These are phyloP conservation scores for Fusarium ambrosium DNA, from an alignment of 2,329 filamentous ascomycete species.

Conservation along the genomic window DNA sequence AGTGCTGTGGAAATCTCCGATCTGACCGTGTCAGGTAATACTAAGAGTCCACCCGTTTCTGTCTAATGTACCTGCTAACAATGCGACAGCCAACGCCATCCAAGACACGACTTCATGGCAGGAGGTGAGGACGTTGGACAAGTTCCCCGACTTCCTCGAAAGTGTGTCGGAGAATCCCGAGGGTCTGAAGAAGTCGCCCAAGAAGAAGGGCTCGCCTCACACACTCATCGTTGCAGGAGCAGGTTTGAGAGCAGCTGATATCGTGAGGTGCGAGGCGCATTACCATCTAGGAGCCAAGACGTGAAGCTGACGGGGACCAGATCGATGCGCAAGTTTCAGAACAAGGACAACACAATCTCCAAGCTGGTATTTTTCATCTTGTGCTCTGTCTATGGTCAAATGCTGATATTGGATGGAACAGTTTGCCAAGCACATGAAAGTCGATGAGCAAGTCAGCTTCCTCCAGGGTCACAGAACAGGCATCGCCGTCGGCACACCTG, in stretches of 20 bases:
- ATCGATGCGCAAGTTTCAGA: conserved; percentile 82
- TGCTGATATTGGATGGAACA: conserved; percentile 42
- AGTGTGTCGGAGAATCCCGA: conserved; percentile 69
- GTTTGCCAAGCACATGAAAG: conserved; percentile 98
- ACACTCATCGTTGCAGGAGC: conserved; percentile 90
- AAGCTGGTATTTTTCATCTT: conserved; percentile 72
- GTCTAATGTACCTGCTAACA: conserved; percentile 2
- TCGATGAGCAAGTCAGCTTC: conserved; percentile 85
- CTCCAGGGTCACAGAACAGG: conserved; percentile 79
- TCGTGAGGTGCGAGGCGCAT: conserved; percentile 71
- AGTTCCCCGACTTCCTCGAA: conserved; percentile 85
- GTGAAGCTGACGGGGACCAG: conserved; percentile 56
- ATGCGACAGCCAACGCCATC: conserved; percentile 75
- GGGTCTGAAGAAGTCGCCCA: conserved; percentile 73
- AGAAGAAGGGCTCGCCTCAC: conserved; percentile 81
- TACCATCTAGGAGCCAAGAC: neutral
- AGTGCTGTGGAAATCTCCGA: conserved; percentile 89
- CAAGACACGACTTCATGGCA: conserved; percentile 83
- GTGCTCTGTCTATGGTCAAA: neutral
- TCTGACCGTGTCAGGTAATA: conserved; percentile 80
- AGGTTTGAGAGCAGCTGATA: conserved; percentile 86
- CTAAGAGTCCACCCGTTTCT: neutral
- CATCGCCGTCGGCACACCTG: conserved; percentile 91
- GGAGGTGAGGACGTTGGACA: conserved; percentile 74
- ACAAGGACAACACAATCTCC: conserved; percentile 81